These are phyloP conservation scores for Collybia sp. DNA, from an alignment of 768 basidiomycete genomes.

Conservation along the genomic window DNA sequence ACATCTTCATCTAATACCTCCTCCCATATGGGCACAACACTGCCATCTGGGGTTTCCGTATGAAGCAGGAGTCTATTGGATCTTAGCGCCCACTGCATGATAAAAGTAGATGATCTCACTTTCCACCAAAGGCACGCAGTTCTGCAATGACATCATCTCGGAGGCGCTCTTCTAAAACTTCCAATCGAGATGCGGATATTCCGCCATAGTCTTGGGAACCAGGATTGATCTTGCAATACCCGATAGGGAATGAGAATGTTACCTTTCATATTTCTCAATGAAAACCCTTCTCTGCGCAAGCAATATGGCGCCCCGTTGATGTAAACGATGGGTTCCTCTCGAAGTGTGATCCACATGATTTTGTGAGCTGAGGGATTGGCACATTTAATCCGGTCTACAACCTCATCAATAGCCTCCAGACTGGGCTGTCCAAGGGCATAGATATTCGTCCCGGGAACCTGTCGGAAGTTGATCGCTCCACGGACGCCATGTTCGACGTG, in stretches of 20 bases:
- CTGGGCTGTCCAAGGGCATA: constrained; percentile 95
- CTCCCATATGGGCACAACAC: constrained; percentile 94
- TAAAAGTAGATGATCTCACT: constrained; percentile 32
- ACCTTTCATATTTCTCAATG: constrained; percentile 94
- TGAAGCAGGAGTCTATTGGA: constrained; percentile 72
- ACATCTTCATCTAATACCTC: constrained; percentile 71
- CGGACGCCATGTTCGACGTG: constrained; percentile 66
- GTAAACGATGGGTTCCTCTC: constrained; percentile 90
- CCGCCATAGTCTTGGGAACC: constrained; percentile 79
- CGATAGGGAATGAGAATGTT: not conserved
- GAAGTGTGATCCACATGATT: constrained; percentile 88
- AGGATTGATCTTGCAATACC: not conserved
- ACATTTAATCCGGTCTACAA: constrained; percentile 59
- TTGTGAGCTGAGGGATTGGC: constrained; percentile 55
- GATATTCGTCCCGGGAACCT: constrained; percentile 72
- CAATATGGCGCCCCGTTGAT: constrained; percentile 94
- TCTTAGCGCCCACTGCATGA: not conserved
- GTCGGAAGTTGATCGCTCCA: constrained; percentile 94
- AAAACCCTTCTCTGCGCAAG: constrained; percentile 77
- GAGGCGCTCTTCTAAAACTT: constrained; percentile 86
- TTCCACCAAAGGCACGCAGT: constrained; percentile 76
- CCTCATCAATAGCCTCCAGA: constrained; percentile 78
- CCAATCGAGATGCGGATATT: constrained; percentile 85
- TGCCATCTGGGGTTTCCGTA: constrained; percentile 81
- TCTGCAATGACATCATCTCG: constrained; percentile 86